Conservation (phyloP, 108 stramenopile genomes). For the Fistulifera pelliculosa region DNA sequence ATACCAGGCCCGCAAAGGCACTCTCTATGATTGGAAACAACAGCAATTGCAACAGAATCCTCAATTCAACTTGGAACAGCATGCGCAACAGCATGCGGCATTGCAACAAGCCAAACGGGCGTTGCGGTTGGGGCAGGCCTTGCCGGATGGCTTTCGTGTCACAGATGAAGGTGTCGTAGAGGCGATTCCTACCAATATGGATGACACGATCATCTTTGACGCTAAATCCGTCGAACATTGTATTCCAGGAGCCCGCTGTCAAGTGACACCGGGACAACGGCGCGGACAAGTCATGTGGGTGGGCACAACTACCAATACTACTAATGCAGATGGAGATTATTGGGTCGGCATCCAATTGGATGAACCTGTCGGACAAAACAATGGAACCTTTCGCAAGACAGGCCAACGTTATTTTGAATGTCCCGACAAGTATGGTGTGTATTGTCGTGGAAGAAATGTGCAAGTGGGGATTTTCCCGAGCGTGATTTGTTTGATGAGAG, state of each 20-base stretch:
- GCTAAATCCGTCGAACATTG: constrained; percentile 27
- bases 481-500: constrained; percentile 47
- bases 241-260: constrained; percentile 80
- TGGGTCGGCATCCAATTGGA: constrained; percentile 95
- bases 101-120: constrained; percentile 52
- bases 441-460: constrained; percentile 73
- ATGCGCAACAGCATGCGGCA: constrained; percentile 71
- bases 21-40: constrained; percentile 85
- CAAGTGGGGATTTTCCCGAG: constrained; percentile 79
- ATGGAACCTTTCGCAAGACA: constrained; percentile 45
- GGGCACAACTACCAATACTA: constrained; percentile 73
- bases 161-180: constrained; percentile 23
- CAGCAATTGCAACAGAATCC: constrained; percentile 80
- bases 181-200: constrained; percentile 1
- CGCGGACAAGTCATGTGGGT: constrained; percentile 77
- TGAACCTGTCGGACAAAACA: constrained; percentile 87
- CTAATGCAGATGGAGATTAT: constrained; percentile 56
- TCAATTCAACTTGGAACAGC: constrained; percentile 66
- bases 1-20: constrained; percentile 87
- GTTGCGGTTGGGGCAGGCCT: constrained; percentile 38
- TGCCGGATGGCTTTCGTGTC: constrained; percentile 55
- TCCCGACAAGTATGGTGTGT: constrained; percentile 41
- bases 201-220: constrained; percentile 3
- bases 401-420: constrained; percentile 63
- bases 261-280: constrained; percentile 85